Conservation (phyloP, 306 rosid species). For the Begonia masoniana region DNA sequence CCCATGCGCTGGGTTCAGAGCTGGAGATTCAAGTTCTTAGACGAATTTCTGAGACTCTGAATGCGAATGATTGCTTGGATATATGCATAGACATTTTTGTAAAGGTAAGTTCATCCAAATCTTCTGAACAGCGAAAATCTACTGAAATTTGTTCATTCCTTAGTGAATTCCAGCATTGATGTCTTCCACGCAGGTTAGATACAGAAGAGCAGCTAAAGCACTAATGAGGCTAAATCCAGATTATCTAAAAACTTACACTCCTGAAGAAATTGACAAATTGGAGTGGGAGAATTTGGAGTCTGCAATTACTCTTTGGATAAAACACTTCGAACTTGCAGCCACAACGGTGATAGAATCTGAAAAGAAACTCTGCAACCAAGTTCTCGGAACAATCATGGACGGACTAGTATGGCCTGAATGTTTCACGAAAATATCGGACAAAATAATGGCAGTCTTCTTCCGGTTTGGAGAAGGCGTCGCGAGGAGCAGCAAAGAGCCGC, state of each 20-base stretch:
- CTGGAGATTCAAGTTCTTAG: slow-evolving; percentile 40
- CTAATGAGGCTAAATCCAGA: slow-evolving; percentile 73
- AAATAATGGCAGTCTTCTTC: slow-evolving; percentile 84
- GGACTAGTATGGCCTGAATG: slow-evolving; percentile 73
- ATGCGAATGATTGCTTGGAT: slow-evolving; percentile 73
- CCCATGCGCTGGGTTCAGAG: slow-evolving; percentile 37
- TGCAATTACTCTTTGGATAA: slow-evolving; percentile 67
- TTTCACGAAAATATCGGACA: slow-evolving; percentile 72
- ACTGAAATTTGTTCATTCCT: not conserved
- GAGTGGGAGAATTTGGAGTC: slow-evolving; percentile 76
- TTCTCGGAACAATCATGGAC: slow-evolving; percentile 49
- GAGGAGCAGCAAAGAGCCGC: slow-evolving; percentile 76
- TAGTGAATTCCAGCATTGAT: not conserved
- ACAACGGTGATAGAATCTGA: slow-evolving; percentile 55
- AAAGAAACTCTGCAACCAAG: slow-evolving; percentile 44
- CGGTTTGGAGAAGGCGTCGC: slow-evolving; percentile 82
- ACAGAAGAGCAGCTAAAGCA: slow-evolving; percentile 79
- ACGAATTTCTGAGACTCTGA: slow-evolving; percentile 43
- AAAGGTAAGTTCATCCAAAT: slow-evolving; percentile 33
- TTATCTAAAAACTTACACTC: slow-evolving; percentile 49
- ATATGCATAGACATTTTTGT: slow-evolving; percentile 79
- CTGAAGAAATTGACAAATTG: slow-evolving; percentile 76
- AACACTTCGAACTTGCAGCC: slow-evolving; percentile 58
- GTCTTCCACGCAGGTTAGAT: slow-evolving; percentile 45
- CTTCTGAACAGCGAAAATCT: not conserved